Base-by-base conservation (phyloP, 2,329 filamentous ascomycete genomes). In the Fusarium fujikuroi region DNA sequence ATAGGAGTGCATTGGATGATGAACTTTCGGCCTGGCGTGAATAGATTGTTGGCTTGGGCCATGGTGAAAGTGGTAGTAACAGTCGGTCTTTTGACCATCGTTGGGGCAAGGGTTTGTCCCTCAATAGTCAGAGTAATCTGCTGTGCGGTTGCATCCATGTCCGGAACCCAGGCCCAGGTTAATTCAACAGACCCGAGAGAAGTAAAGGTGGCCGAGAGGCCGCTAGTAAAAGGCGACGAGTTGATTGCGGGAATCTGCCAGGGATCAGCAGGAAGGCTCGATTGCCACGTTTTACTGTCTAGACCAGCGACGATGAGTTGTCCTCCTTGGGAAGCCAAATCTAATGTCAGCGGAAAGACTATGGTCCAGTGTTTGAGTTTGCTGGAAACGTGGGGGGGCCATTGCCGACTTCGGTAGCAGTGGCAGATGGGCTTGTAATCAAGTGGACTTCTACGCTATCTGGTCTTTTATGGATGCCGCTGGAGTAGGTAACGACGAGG, bases 211-310 rank as follows among this genome's bases (percentile, higher is more conserved):
- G 16, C 11, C 1, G 39, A 2, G 1, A 15, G 5, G 6, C 21
- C 0, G 16, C 39, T 43, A 16, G 39, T 42, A 6, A 57, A 25
- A 57, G 53, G 39, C 5, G 39, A 2, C 9, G 11, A 16, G 12
- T 18, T 30, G 28, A 32, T 32, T 57, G 9, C 7, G 4, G 39
- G 53, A 12, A 43, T 7, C 37, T 34, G 15, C 28, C 53, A 57
- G 16, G 53, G 53, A 2, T 11, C 37, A 7, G 28, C 34, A 2
- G 8, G 53, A 18, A 28, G 2, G 2, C 53, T 16, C 10, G 37
- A 14, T 0, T 25, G 7, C 11, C 10, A 56, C n/a, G n/a, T n/a
- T n/a, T n/a, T 9, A 0, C 0, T 11, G 9, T 23, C 15, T 23
- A 42, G 2, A 56, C 21, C 19, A 14, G 52, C 23, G 8, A 25